These are phyloP conservation scores for Lolium rigidum DNA, from an alignment of 176 grass and related monocot species.

Conservation along the genomic window DNA sequence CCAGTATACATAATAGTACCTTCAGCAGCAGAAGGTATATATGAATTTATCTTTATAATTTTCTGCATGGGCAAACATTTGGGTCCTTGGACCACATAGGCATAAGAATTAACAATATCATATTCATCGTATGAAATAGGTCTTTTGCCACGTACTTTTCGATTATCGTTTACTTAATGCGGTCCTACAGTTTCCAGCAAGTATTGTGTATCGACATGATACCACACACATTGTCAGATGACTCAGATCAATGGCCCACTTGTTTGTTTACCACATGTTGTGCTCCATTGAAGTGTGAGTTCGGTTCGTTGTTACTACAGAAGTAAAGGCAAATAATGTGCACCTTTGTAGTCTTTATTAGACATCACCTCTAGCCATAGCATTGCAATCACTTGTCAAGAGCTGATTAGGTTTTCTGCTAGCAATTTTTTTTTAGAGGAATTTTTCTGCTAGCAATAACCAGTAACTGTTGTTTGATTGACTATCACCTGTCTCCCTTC, in stretches of 20 bases:
- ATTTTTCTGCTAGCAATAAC: slow-evolving; percentile 21
- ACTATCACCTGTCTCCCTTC: background rate
- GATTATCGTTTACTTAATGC: too few relatives aligned
- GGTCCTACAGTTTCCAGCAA: too few relatives aligned
- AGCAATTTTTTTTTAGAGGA: too few relatives aligned
- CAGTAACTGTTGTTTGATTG: background rate
- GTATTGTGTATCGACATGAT: too few relatives aligned
- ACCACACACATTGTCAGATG: background rate
- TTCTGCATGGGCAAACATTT: background rate
- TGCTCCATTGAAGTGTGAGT: background rate
- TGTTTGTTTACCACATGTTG: background rate
- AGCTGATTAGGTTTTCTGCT: background rate
- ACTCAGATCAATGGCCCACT: background rate
- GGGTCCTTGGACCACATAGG: background rate
- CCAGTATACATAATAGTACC: slow-evolving; percentile 57
- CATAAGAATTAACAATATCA: background rate
- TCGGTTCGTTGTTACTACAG: background rate
- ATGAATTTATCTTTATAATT: slow-evolving; percentile 10
- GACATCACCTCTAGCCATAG: background rate
- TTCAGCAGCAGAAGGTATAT: slow-evolving; percentile 52
- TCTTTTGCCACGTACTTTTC: background rate
- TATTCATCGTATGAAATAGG: background rate
- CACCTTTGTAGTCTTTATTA: background rate
- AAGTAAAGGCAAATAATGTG: background rate
- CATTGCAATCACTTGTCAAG: background rate